A percentile compares a stretch with the other conserved stretches of the same genome.
Conservation (phyloP, 2,329 filamentous ascomycete species). For the Calonectria montana region DNA sequence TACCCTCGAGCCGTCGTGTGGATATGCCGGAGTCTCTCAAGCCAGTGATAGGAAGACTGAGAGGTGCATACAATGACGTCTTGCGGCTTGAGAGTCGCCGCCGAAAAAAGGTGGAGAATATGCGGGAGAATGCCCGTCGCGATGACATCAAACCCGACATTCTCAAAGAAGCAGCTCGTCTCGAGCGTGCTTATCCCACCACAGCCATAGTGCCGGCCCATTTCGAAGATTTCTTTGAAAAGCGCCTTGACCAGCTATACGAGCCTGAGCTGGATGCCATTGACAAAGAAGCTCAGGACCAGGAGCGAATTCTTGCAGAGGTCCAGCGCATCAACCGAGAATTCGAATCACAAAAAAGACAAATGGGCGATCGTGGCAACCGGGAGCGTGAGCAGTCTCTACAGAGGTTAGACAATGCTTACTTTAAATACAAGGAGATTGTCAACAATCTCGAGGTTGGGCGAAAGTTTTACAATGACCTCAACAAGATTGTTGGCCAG, state of each 20-base stretch:
- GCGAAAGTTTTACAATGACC: slow-evolving; percentile 96
- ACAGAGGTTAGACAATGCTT: slow-evolving; percentile 89
- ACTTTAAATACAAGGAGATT: slow-evolving; percentile 96
- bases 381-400: slow-evolving; percentile 85
- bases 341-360: slow-evolving; percentile 78
- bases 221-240: slow-evolving; percentile 92
- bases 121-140: slow-evolving; percentile 82
- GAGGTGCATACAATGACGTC: slow-evolving; percentile 86
- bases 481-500: slow-evolving; percentile 83
- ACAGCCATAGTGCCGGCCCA: slow-evolving; percentile 88
- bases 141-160: slow-evolving; percentile 93
- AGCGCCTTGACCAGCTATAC: slow-evolving; percentile 79
- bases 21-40: slow-evolving; percentile 86
- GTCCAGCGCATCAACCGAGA: slow-evolving; percentile 81
- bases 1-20: slow-evolving; percentile 84
- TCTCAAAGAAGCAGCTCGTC: slow-evolving; percentile 81
- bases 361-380: slow-evolving; percentile 70
- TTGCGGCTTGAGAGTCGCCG: slow-evolving; percentile 84
- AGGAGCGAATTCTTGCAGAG: slow-evolving; percentile 76
- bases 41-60: slow-evolving; percentile 79
- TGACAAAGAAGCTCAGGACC: slow-evolving; percentile 78
- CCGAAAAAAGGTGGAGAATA: slow-evolving; percentile 79
- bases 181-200: slow-evolving; percentile 88
- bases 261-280: slow-evolving; percentile 80
- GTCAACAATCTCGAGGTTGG: slow-evolving; percentile 91